Conservation (phyloP, 2,329 filamentous ascomycete genomes). For the Sporothrix pallida region DNA sequence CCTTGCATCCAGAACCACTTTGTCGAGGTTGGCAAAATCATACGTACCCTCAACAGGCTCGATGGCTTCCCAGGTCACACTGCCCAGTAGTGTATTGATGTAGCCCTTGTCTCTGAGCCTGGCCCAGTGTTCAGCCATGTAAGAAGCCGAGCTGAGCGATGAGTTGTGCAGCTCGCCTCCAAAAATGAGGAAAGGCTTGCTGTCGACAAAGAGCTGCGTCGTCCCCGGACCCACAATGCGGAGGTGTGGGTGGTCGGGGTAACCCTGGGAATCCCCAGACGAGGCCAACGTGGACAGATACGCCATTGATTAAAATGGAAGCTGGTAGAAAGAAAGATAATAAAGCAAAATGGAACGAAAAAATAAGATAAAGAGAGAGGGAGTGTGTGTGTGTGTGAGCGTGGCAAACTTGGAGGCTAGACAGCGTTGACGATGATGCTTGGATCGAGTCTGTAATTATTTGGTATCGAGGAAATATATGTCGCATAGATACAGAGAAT, state of each 20-base stretch:
- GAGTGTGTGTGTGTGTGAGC: no score
- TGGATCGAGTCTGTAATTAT: no score
- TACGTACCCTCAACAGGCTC: conserved; percentile 44
- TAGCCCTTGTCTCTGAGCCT: conserved; percentile 38
- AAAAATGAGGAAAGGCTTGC: conserved; percentile 44
- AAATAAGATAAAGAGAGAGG: no score
- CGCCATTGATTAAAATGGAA: background rate
- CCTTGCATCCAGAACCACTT: conserved; percentile 40
- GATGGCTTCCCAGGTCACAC: conserved; percentile 44
- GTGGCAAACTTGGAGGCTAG: no score
- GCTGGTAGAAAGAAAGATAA: no score
- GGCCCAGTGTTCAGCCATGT: conserved; percentile 41
- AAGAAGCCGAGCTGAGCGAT: conserved; percentile 41
- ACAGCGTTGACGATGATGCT: no score
- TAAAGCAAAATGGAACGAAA: no score
- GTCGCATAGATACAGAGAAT: no score
- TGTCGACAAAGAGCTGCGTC: conserved; percentile 44
- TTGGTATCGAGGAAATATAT: no score
- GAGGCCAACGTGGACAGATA: background rate
- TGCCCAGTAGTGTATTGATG: conserved; percentile 44
- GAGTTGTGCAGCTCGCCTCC: conserved; percentile 45
- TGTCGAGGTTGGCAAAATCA: conserved; percentile 41
- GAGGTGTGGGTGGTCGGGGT: background rate
- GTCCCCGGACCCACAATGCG: background rate
- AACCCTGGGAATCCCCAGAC: background rate